Conservation (phyloP, 257 asterid species). For the Solanum pinnatisectum region DNA sequence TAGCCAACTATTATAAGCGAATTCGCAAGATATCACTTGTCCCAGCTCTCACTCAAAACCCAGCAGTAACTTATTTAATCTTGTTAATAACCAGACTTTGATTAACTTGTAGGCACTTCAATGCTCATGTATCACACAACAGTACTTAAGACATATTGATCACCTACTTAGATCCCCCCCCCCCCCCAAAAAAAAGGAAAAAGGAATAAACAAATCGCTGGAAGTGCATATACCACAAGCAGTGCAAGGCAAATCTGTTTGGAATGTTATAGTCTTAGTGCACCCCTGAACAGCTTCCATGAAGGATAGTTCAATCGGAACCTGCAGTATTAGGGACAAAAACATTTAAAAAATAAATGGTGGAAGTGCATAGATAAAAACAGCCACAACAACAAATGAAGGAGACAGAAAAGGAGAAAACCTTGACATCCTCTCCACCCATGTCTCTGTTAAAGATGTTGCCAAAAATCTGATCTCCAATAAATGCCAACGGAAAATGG, state of each 20-base stretch:
- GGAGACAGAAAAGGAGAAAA: conserved; percentile 1
- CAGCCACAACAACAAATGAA: background rate
- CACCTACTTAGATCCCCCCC: background rate
- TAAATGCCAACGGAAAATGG: background rate
- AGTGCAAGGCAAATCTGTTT: conserved; percentile 59
- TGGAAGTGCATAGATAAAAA: background rate
- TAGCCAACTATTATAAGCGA: background rate
- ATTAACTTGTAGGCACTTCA: background rate
- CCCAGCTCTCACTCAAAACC: background rate
- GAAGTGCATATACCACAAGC: conserved; percentile 54
- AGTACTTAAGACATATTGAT: background rate
- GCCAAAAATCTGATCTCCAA: conserved; percentile 45
- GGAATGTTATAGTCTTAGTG: conserved; percentile 54
- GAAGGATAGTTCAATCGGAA: conserved; percentile 62
- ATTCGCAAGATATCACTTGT: background rate
- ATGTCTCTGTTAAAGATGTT: conserved; percentile 41
- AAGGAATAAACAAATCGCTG: background rate
- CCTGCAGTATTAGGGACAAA: conserved; percentile 26
- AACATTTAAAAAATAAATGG: background rate
- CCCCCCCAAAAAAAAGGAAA: background rate
- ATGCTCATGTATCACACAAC: background rate
- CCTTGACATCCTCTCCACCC: conserved; percentile 86
- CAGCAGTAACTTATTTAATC: background rate
- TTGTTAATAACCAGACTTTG: background rate
- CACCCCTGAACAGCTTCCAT: conserved; percentile 99